A percentile compares a stretch with the other conserved stretches of the same genome.
These are phyloP conservation scores for Botrytis elliptica DNA, from an alignment of 2,329 filamentous ascomycete genomes.

Conservation along the genomic window DNA sequence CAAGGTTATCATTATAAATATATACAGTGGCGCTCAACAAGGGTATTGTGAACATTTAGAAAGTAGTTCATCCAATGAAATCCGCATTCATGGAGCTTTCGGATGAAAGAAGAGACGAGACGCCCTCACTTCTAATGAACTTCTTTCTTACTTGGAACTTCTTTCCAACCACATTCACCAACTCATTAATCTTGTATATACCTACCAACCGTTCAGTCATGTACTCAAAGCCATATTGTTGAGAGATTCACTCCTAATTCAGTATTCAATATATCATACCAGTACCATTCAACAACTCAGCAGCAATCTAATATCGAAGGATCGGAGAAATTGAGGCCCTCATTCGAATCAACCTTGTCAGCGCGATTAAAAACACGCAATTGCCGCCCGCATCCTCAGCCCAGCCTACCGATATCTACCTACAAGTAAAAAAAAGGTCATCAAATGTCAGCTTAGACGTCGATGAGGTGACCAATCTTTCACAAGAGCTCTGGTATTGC, in stretches of 20 bases:
- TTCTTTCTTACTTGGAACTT: background rate
- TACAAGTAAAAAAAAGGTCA: background rate
- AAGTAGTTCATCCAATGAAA: constrained; percentile 17
- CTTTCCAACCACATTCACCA: background rate
- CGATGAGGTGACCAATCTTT: constrained; percentile 21
- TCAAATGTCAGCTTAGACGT: constrained; percentile 13
- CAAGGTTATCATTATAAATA: constrained; percentile 7
- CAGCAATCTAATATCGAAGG: background rate
- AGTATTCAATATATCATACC: background rate
- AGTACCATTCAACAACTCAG: background rate
- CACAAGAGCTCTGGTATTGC: constrained; percentile 11
- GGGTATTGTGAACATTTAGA: background rate
- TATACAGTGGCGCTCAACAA: constrained; percentile 17
- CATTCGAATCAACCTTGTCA: constrained; percentile 4
- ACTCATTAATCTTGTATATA: background rate
- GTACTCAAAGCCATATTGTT: background rate
- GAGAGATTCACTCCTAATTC: background rate
- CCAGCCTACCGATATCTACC: background rate
- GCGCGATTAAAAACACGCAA: constrained; percentile 16
- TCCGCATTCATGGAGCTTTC: constrained; percentile 7
- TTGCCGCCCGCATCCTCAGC: constrained; percentile 13
- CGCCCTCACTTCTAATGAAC: background rate
- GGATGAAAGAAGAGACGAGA: constrained; percentile 13
- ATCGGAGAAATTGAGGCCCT: background rate
- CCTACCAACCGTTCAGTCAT: background rate